Evolutionary conservation across 2,329 filamentous ascomycete species (phyloP).

Genomic region (Capronia epimyces): DNA sequence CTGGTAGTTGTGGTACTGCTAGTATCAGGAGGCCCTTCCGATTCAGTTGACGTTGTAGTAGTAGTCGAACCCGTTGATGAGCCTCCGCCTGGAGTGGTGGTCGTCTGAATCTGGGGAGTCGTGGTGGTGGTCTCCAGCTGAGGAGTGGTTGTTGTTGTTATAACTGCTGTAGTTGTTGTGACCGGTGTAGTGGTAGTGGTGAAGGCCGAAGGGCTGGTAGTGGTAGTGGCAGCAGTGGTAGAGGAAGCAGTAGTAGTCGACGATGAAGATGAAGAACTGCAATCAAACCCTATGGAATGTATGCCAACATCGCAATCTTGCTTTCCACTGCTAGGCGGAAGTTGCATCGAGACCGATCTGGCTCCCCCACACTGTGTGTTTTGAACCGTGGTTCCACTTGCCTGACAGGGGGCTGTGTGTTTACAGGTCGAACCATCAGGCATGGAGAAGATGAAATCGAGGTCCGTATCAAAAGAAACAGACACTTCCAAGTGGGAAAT

Average conservation of each 20-base stretch:
- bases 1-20: slow-evolving; percentile 10
- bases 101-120: neutral
- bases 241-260: slow-evolving; percentile 35
- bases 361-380: slow-evolving; percentile 94
- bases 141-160: slow-evolving; percentile 13
- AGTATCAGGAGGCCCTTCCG: slow-evolving; percentile 1
- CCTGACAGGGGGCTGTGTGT: slow-evolving; percentile 64
- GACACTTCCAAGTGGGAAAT: slow-evolving; percentile 68
- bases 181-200: slow-evolving; percentile 6
- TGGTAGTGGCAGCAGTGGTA: slow-evolving; percentile 36
- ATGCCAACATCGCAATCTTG: slow-evolving; percentile 67
- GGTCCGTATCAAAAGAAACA: slow-evolving; percentile 66
- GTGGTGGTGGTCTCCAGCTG: slow-evolving; percentile 3
- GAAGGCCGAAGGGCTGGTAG: slow-evolving; percentile 34
- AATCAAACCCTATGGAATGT: slow-evolving; percentile 71
- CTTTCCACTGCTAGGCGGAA: slow-evolving; percentile 51
- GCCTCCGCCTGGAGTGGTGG: slow-evolving; percentile 1
- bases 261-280: slow-evolving; percentile 37
- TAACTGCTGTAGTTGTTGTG: slow-evolving; percentile 7
- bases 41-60: slow-evolving; percentile 4
- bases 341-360: slow-evolving; percentile 66
- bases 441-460: slow-evolving; percentile 87
- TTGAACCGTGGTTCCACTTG: slow-evolving; percentile 62
- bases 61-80: slow-evolving; percentile 9
- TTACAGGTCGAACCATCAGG: slow-evolving; percentile 75